These are phyloP conservation scores for Sporothrix pallida DNA, from an alignment of 2,329 filamentous ascomycete species.

Conservation along the genomic window DNA sequence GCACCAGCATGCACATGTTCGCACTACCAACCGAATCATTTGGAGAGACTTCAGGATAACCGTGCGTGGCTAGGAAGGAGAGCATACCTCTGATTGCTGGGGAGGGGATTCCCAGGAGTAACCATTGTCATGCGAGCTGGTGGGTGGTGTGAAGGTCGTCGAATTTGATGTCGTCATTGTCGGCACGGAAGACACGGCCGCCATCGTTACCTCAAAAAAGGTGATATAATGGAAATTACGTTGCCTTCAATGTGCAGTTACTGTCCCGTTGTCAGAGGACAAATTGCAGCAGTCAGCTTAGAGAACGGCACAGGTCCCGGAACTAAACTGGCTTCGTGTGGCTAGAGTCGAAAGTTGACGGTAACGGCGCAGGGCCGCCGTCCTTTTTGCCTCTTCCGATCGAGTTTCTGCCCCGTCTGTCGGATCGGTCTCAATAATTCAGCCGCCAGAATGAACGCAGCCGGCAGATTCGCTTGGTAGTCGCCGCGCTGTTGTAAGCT, in stretches of 20 bases:
- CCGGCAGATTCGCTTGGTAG: no score
- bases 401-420: background rate
- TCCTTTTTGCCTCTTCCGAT: conserved; percentile 6
- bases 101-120: conserved; percentile 42
- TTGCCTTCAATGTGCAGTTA: no score
- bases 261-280: no score
- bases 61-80: background rate
- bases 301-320: no score
- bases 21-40: background rate
- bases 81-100: conserved; percentile 37
- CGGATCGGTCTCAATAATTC: no score
- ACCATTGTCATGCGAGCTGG: conserved; percentile 56
- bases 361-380: conserved; percentile 18
- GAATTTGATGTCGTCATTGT: conserved; percentile 44
- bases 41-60: background rate
- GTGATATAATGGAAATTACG: no score
- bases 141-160: conserved; percentile 56
- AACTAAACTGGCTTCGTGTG: no score
- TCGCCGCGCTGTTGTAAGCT: no score
- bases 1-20: background rate
- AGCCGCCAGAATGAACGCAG: no score
- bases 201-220: conserved; percentile 50
- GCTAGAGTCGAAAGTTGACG: background rate
- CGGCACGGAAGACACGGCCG: conserved; percentile 58
- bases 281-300: no score